Base-by-base conservation (phyloP, 108 stramenopile species). In the Skeletonema grethae region DNA sequence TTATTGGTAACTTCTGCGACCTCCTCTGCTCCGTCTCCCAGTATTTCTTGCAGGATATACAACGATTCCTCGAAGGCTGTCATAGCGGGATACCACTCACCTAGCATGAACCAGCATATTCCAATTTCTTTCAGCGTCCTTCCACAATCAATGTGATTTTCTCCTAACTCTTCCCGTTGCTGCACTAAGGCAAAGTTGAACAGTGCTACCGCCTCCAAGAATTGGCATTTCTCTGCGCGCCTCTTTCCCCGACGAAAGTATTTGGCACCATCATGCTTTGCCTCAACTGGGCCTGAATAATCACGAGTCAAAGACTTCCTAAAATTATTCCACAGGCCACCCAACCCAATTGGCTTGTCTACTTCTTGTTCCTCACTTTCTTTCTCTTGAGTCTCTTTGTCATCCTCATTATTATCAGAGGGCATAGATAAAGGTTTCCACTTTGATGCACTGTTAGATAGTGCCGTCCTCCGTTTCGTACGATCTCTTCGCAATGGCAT, bases 101-200 rank as follows among this genome's bases (percentile, higher is more conserved):
- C 72, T 9, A 73, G 35, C 48, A 67, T 65, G 39, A 73, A 56
- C 72, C 64, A 73, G 38, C 62, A 65, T 4, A 36, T n/a, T 34
- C 72, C 72, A 25, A 73, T 73, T 36, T 73, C 72, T 57, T 67
- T 65, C 32, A 73, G 30, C 5, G 72, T 73, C 10, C 60, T 35
- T 22, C 46, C 72, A 32, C 65, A 65, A 57, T 67, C 72, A 55
- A 57, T n/a, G 39, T 73, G 72, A 57, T 73, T 35, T n/a, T 73
- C 55, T 2, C 72, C 72, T 15, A 73, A 18, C 9, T 53, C 65
- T 41, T 73, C 72, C 15, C 72, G 45, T 48, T 73, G 72, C n/a
- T 20, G 39, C 12, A 55, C 30, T 32, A 73, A 36, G 7, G 72
- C 72, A 57, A 65, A 57, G 48, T 73, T 73, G 65, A 48, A 73